phyloP scores from a whole-genome alignment of 2,329 filamentous ascomycete species.

The Coccinonectria pachysandricola region DNA sequence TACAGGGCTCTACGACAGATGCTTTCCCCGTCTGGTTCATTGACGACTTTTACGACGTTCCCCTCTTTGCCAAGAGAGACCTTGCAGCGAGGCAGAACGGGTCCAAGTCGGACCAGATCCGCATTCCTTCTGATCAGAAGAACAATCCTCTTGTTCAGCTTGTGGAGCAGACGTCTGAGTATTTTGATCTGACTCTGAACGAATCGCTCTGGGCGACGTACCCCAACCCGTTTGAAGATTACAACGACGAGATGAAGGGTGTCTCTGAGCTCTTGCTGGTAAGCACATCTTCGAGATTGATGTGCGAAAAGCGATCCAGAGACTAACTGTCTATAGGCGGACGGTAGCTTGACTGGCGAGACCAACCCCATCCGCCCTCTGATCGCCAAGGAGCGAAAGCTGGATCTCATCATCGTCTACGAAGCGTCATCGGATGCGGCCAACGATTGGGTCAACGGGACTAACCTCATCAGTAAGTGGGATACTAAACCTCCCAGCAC shows the following conservation, averaged over 20 bases:
- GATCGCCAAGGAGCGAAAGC: slow-evolving; percentile 17
- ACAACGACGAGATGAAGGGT: slow-evolving; percentile 16
- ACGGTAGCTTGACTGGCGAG: slow-evolving; percentile 22
- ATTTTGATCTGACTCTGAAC: slow-evolving; percentile 20
- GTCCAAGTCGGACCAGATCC: slow-evolving; percentile 5
- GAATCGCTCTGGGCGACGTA: slow-evolving; percentile 20
- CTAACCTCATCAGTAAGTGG: slow-evolving; percentile 16
- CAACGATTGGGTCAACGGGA: slow-evolving; percentile 19
- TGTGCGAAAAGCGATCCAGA: no score
- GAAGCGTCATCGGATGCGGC: slow-evolving; percentile 18
- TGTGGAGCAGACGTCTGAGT: slow-evolving; percentile 12
- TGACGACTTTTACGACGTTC: slow-evolving; percentile 16
- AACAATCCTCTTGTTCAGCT: slow-evolving; percentile 13
- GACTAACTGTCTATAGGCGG: slow-evolving; percentile 10
- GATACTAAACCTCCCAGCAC: no score
- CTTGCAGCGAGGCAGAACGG: slow-evolving; percentile 6
- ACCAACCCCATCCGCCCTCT: slow-evolving; percentile 19
- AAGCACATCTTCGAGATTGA: no score
- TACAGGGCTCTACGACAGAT: slow-evolving; percentile 20
- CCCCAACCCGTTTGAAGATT: slow-evolving; percentile 23
- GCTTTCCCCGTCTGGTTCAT: slow-evolving; percentile 20
- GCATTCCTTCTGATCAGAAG: slow-evolving; percentile 9
- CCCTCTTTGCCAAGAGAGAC: slow-evolving; percentile 14
- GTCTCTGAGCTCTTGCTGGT: slow-evolving; percentile 18
- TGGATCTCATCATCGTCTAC: slow-evolving; percentile 23